phyloP scores from a whole-genome alignment of 2,329 filamentous ascomycete species.

The Aureobasidium melanogenum region DNA sequence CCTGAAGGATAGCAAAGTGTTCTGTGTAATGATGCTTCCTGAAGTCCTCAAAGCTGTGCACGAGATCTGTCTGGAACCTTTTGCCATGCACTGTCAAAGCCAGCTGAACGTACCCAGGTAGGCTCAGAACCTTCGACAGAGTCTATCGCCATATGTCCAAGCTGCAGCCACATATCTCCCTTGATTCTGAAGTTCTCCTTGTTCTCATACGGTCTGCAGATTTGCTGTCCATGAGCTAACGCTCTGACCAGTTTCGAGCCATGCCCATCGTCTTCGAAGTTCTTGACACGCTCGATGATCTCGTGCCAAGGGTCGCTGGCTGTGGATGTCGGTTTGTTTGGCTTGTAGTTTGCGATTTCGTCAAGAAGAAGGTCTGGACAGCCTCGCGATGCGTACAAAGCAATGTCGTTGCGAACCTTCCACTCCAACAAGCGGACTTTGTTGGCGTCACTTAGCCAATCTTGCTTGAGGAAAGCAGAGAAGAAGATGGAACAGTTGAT shows the following conservation, averaged over 20 bases:
- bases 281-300: slow-evolving; percentile 38
- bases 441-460: slow-evolving; percentile 50
- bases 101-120: slow-evolving; percentile 54
- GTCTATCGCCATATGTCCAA: slow-evolving; percentile 55
- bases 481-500: slow-evolving; percentile 72
- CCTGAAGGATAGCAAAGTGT: not conserved
- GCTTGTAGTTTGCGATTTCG: slow-evolving; percentile 52
- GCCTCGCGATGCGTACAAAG: slow-evolving; percentile 63
- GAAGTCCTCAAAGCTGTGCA: not conserved
- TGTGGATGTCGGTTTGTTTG: slow-evolving; percentile 31
- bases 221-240: slow-evolving; percentile 52
- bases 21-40: no score
- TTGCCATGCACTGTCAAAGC: slow-evolving; percentile 59
- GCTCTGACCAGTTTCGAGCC: slow-evolving; percentile 65
- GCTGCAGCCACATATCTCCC: slow-evolving; percentile 50
- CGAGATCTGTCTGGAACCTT: slow-evolving; percentile 19
- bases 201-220: slow-evolving; percentile 40
- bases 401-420: slow-evolving; percentile 68
- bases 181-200: slow-evolving; percentile 43
- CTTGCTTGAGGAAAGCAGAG: slow-evolving; percentile 48
- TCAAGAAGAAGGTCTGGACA: slow-evolving; percentile 52
- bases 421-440: slow-evolving; percentile 70
- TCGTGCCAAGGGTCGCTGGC: slow-evolving; percentile 32
- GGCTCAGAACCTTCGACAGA: slow-evolving; percentile 45
- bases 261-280: slow-evolving; percentile 68